Conservation (phyloP, 169 alveolate genomes). For the Prorocentrum cordatum region DNA sequence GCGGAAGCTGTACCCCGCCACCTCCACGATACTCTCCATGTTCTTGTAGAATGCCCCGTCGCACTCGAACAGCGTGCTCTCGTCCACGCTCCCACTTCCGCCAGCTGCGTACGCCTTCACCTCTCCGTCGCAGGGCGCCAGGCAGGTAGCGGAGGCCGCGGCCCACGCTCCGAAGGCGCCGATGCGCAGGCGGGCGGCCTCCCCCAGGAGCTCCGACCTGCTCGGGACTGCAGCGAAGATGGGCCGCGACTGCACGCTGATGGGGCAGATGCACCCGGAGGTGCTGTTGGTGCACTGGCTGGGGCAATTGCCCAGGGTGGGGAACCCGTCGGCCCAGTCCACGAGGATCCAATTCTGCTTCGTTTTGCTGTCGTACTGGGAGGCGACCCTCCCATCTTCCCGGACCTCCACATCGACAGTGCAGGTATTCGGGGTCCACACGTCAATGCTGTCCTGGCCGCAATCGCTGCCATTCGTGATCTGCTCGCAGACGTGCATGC, state of each 20-base stretch:
- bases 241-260: neutral
- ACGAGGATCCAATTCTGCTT: neutral
- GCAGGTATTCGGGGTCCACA: slow-evolving; percentile 5
- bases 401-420: neutral
- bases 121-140: neutral
- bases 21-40: slow-evolving; percentile 15
- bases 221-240: slow-evolving; percentile 6
- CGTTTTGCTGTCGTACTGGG: neutral
- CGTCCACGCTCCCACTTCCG: neutral
- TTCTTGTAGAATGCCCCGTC: slow-evolving; percentile 34
- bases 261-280: neutral
- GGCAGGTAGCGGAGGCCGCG: no score
- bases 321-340: slow-evolving; percentile 14
- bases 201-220: neutral
- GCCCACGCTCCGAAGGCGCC: no score
- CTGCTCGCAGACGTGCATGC: no score
- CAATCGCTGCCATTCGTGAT: slow-evolving; percentile 32
- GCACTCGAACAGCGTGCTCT: slow-evolving; percentile 1
- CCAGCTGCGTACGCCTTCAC: slow-evolving; percentile 3
- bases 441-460: neutral
- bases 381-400: neutral
- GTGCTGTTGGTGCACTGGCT: no score
- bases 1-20: slow-evolving; percentile 3
- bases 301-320: no score
- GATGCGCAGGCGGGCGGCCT: no score